Conservation (phyloP, 208 protist genomes). For the Wallacemonas sp. region DNA sequence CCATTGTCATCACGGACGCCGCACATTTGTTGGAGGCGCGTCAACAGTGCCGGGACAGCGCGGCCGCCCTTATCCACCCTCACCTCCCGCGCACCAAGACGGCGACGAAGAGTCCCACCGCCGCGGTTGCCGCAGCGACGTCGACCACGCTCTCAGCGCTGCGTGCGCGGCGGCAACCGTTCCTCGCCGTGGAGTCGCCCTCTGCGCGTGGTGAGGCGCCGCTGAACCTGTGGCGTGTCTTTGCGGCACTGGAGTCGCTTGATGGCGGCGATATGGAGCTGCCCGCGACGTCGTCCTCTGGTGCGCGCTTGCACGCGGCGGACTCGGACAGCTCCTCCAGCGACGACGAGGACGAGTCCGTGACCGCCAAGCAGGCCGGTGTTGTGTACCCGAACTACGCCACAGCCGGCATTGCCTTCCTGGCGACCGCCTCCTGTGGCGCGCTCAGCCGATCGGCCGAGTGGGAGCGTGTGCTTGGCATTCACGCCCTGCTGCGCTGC, state of each 20-base stretch:
- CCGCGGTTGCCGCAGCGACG: background rate
- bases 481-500: slow-evolving; percentile 56
- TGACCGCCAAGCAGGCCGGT: background rate
- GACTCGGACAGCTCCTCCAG: slow-evolving; percentile 17
- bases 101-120: background rate
- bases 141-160: background rate
- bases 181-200: slow-evolving; percentile 1
- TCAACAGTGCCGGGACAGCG: slow-evolving; percentile 6
- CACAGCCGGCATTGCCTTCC: slow-evolving; percentile 54
- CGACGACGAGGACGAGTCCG: slow-evolving; percentile 18
- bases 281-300: background rate
- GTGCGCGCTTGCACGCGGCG: background rate
- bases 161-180: background rate
- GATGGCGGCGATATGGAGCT: slow-evolving; percentile 19
- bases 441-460: slow-evolving; percentile 34
- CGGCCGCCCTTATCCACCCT: background rate
- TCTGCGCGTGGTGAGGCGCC: slow-evolving; percentile 20
- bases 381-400: slow-evolving; percentile 39
- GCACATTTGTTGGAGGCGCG: background rate
- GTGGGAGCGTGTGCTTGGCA: slow-evolving; percentile 56
- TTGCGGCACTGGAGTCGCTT: slow-evolving; percentile 54
- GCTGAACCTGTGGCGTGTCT: slow-evolving; percentile 62
- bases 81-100: background rate
- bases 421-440: slow-evolving; percentile 45
- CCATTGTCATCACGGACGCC: background rate